Base-by-base conservation (phyloP, 1,284 basidiomycete species). In the Irpex sp. region DNA sequence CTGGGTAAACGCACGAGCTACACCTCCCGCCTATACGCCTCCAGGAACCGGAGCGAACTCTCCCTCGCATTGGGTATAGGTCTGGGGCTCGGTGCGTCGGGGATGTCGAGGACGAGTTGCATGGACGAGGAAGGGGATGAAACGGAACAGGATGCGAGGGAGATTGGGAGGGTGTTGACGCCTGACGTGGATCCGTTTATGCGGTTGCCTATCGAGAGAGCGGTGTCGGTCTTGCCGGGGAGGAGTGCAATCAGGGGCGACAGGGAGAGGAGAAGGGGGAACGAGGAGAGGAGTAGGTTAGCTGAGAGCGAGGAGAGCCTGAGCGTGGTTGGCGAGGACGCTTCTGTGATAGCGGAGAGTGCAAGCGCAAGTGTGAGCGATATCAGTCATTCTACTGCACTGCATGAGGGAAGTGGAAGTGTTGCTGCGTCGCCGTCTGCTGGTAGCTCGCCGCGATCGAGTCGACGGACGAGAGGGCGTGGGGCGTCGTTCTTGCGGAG, bases 131-230 rank as follows among this genome's bases (percentile, higher is more conserved):
- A 17, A 21, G 49, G 19, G 19, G 60, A 52, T 31, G 68, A 69
- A 51, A 38, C 55, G 6, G 60, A 67, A 15, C 67, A 68, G 19
- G 70, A 73, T 40, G 64, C 66, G 13, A 56, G 69, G 3, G 62
- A 66, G 1, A 67, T 75, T 31, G 74, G 71, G 5, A 69, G 74
- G 31, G 74, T 76, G 4, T 65, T 76, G 3, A 76, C 74, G 6
- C 74, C 73, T 2, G 74, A 75, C 57, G 66, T 64, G 6, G 74
- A 76, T 64, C 74, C 74, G 1, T 76, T 76, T 58, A 70, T 68
- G 60, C 74, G 74, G 64, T 13, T 47, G 9, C 40, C 40, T 11
- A 67, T 65, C 9, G 70, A 72, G 11, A 70, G 73, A 11, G 58
- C 62, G 6, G 54, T 59, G 4, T 49, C 57, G 6, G 7, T 56